Base-by-base conservation (phyloP, 768 basidiomycete species). In the Leucosporidium scottii region DNA sequence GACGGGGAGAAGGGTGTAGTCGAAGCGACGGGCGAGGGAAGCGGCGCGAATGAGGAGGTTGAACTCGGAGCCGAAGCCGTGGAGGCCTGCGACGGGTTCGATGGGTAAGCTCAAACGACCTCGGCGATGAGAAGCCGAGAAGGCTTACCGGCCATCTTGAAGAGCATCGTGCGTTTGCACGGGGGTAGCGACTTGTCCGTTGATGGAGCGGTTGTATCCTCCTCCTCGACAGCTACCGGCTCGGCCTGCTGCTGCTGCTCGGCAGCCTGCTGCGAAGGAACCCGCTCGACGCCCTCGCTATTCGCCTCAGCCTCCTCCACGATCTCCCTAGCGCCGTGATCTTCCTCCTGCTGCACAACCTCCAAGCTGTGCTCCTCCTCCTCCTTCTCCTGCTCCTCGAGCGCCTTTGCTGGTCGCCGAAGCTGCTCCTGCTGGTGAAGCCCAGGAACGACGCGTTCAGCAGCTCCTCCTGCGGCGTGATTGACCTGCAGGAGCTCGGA, bases 51-150 rank as follows among this genome's bases (percentile, higher is more conserved):
- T 49, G 12, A 72, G 34, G 27, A 72, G 59, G 20, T 62, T 54
- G 10, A 72, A 31, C 51, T 72, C 71, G 58, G 64, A 66, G 9
- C 71, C 71, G 25, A 68, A 63, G 1, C 71, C 71, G 62, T 72
- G 71, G 4, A 57, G 56, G 10, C 65, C 70, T 71, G 62, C 8
- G 25, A 8, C 3, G 20, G 4, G 25, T 0, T 31, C 3, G 31
- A 3, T 12, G n/a, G 21, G 31, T 15, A 3, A 20, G 49, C 1
- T 10, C 5, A 9, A 6, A 5, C 6, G 49, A 3, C 21, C 13
- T 13, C n/a, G 27, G 20, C 6, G 12, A 50, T 23, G 39, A 44
- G n/a, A 28, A 31, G 34, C 2, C 10, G 10, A 18, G 28, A 15
- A 31, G 25, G 30, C 66, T 48, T 15, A 71, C 70, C 64, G 10